Conservation (phyloP, 805 yeast species). For the Yamadazyma paraphyllophila region DNA sequence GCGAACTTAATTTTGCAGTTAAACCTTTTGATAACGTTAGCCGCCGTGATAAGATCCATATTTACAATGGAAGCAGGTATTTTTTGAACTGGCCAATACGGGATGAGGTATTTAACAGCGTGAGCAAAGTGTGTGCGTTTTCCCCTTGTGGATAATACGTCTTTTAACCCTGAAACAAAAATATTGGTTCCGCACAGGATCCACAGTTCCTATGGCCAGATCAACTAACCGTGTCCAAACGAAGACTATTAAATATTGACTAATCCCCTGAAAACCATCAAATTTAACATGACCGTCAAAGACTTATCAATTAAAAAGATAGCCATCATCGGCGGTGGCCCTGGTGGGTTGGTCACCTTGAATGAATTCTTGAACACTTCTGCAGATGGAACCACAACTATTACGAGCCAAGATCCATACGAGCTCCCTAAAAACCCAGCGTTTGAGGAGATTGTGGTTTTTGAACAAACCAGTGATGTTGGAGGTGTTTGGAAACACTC, state of each 20-base stretch:
- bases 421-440: slow-evolving; percentile 1
- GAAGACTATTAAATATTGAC: not conserved
- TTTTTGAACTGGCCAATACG: no score
- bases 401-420: not conserved
- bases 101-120: no score
- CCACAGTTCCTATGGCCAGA: not conserved
- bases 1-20: not conserved
- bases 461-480: slow-evolving; percentile 38
- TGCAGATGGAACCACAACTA: slow-evolving; percentile 18
- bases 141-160: no score
- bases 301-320: slow-evolving; percentile 16
- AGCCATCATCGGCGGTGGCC: slow-evolving; percentile 27
- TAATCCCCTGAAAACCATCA: not conserved
- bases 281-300: not conserved
- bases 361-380: slow-evolving; percentile 27
- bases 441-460: slow-evolving; percentile 15
- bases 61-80: no score
- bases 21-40: not conserved
- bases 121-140: no score
- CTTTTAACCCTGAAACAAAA: no score
- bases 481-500: slow-evolving; percentile 45
- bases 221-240: not conserved
- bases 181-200: not conserved
- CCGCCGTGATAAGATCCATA: not conserved
- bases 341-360: slow-evolving; percentile 32